Evolutionary conservation across 2,329 filamentous ascomycete species (phyloP).

Genomic region (Neurospora sp.): DNA sequence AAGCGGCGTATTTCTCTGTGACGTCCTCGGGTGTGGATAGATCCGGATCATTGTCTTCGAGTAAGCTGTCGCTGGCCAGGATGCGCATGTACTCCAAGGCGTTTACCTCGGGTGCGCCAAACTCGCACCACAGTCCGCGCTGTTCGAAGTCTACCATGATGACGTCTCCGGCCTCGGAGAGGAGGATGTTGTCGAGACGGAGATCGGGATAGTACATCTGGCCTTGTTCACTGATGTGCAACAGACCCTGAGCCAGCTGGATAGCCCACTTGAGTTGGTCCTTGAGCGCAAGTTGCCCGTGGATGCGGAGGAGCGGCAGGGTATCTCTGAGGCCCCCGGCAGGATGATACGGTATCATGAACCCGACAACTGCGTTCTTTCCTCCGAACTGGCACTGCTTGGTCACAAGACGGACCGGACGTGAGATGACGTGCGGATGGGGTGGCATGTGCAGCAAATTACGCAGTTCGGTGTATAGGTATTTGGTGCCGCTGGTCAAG

Average conservation of each 20-base stretch:
- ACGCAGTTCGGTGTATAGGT: conserved; percentile 51
- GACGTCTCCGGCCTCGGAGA: conserved; percentile 35
- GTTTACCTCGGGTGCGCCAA: conserved; percentile 50
- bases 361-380: conserved; percentile 45
- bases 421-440: conserved; percentile 42
- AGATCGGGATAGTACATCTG: conserved; percentile 47
- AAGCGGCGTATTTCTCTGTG: conserved; percentile 29
- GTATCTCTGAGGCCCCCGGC: conserved; percentile 46
- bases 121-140: conserved; percentile 52
- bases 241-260: conserved; percentile 41
- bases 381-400: conserved; percentile 46
- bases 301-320: conserved; percentile 40
- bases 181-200: conserved; percentile 48
- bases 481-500: conserved; percentile 46
- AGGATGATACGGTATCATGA: conserved; percentile 43
- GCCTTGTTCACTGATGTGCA: conserved; percentile 36
- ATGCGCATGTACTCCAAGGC: conserved; percentile 48
- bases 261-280: conserved; percentile 43
- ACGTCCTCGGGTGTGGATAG: conserved; percentile 26
- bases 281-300: conserved; percentile 29
- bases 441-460: conserved; percentile 41
- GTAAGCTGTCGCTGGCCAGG: conserved; percentile 35
- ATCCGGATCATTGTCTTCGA: conserved; percentile 25
- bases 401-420: conserved; percentile 43
- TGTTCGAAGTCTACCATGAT: conserved; percentile 55